Evolutionary conservation across 352 stramenopile species (phyloP).

Genomic region (Globisporangium nodosum): DNA sequence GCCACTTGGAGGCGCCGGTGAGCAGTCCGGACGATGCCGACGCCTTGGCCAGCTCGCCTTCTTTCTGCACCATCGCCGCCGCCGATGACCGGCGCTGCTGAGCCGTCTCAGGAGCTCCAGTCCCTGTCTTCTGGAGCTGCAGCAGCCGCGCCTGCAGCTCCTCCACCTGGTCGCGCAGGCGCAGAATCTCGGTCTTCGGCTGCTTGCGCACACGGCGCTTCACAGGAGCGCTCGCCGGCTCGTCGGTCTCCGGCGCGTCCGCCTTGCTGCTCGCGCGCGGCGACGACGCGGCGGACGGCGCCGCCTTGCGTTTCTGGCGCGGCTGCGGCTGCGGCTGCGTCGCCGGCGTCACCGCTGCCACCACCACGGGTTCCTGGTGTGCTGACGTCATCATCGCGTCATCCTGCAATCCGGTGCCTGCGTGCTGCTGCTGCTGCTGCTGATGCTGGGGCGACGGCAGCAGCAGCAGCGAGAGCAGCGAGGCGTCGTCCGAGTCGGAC

Average conservation of each 20-base stretch:
- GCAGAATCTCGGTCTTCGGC: conserved; percentile 9
- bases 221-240: neutral
- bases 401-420: neutral
- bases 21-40: too few species aligned
- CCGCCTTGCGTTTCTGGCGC: conserved; percentile 7
- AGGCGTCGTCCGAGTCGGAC: conserved; percentile 6
- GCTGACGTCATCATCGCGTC: neutral
- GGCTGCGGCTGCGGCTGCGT: neutral
- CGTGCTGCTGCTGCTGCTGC: neutral
- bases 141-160: conserved; percentile 8
- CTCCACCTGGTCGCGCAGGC: conserved; percentile 9
- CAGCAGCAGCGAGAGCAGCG: neutral
- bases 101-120: neutral
- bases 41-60: neutral
- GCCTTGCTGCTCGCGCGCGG: neutral
- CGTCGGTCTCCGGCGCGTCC: neutral
- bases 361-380: neutral
- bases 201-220: conserved; percentile 10
- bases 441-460: neutral
- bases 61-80: neutral
- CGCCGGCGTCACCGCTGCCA: neutral
- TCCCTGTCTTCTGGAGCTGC: conserved; percentile 7
- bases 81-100: neutral
- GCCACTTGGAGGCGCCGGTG: conserved; percentile 6
- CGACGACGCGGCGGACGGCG: neutral